These are phyloP conservation scores for Pyricularia grisea DNA, from an alignment of 2,329 filamentous ascomycete genomes.

Conservation along the genomic window DNA sequence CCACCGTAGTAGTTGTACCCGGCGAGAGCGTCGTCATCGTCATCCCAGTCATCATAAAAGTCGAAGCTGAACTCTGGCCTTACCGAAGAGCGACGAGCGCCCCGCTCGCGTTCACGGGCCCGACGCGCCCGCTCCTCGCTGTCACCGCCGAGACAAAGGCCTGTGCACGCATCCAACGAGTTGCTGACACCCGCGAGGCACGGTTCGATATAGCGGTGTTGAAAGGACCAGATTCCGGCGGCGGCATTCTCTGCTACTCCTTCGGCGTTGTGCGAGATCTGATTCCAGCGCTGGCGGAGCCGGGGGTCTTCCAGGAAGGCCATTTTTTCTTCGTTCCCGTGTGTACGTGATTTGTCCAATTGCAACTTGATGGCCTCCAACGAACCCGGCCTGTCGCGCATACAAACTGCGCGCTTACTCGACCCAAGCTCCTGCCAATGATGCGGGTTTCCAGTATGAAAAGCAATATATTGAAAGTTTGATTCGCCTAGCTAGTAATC, in stretches of 20 bases:
- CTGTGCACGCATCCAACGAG: slow-evolving; percentile 63
- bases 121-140: slow-evolving; percentile 67
- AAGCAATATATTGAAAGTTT: not conserved
- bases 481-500: not conserved
- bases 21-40: slow-evolving; percentile 32
- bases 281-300: slow-evolving; percentile 87
- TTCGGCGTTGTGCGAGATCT: slow-evolving; percentile 76
- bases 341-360: not conserved
- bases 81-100: slow-evolving; percentile 29
- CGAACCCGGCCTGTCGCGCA: not conserved
- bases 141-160: slow-evolving; percentile 55
- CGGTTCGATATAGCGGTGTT: slow-evolving; percentile 75
- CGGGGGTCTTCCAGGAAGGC: slow-evolving; percentile 70
- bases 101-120: slow-evolving; percentile 50
- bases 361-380: not conserved
- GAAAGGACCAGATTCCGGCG: slow-evolving; percentile 80
- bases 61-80: slow-evolving; percentile 82
- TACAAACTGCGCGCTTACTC: not conserved
- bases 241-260: slow-evolving; percentile 86
- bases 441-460: not conserved
- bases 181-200: slow-evolving; percentile 61
- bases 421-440: not conserved
- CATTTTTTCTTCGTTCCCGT: slow-evolving; percentile 28
- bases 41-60: slow-evolving; percentile 97
- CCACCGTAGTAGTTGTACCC: slow-evolving; percentile 6